Conservation (phyloP, 1,139 yeast genomes). For the Pichia sp. region DNA sequence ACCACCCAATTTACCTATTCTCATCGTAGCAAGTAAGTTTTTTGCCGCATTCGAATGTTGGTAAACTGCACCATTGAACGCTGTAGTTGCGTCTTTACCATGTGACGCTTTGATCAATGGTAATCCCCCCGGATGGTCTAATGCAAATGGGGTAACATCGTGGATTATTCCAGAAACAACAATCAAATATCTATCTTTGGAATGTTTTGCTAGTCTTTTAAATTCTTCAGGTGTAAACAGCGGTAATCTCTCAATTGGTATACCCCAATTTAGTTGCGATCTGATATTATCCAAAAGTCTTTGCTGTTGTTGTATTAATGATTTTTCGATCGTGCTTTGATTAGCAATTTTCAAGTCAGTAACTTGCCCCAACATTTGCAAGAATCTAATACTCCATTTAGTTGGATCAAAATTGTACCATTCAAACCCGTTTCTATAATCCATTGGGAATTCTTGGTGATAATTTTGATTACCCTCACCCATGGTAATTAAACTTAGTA, state of each 20-base stretch:
- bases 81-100: slow-evolving; percentile 67
- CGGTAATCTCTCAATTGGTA: slow-evolving; percentile 64
- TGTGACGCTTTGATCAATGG: slow-evolving; percentile 55
- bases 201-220: slow-evolving; percentile 32
- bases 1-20: slow-evolving; percentile 69
- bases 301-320: slow-evolving; percentile 60
- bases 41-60: slow-evolving; percentile 70
- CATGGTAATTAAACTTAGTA: slow-evolving; percentile 49
- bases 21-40: slow-evolving; percentile 66
- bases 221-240: slow-evolving; percentile 47
- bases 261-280: slow-evolving; percentile 70
- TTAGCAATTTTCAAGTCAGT: slow-evolving; percentile 38
- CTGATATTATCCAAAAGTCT: slow-evolving; percentile 50
- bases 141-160: slow-evolving; percentile 65
- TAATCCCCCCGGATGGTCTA: slow-evolving; percentile 68
- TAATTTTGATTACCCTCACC: slow-evolving; percentile 66
- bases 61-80: slow-evolving; percentile 71
- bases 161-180: slow-evolving; percentile 57
- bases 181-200: slow-evolving; percentile 35
- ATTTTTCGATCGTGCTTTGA: slow-evolving; percentile 46
- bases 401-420: slow-evolving; percentile 59
- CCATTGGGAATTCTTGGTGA: slow-evolving; percentile 72
- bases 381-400: slow-evolving; percentile 47
- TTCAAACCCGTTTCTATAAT: slow-evolving; percentile 49
- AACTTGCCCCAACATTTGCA: slow-evolving; percentile 37